Conservation (phyloP, 106 monocot genomes). For the Apostasia shenzhenica region DNA sequence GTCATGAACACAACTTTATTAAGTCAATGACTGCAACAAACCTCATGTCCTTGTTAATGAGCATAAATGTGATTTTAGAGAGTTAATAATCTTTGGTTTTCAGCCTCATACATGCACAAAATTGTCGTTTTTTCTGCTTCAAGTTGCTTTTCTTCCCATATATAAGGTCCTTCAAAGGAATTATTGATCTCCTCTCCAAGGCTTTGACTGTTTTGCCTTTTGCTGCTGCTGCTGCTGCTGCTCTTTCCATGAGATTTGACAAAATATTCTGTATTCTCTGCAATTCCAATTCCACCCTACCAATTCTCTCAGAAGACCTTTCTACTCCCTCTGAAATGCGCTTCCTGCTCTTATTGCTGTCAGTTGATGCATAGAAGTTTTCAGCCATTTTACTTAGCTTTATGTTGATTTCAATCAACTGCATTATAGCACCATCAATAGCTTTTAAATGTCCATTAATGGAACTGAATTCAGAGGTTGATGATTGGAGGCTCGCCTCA, state of each 20-base stretch:
- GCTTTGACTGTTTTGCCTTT: slow-evolving; percentile 20
- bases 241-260: slow-evolving; percentile 47
- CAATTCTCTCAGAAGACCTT: slow-evolving; percentile 47
- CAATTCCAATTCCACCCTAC: slow-evolving; percentile 47
- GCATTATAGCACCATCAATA: slow-evolving; percentile 23
- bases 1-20: no score
- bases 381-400: slow-evolving; percentile 36
- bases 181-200: slow-evolving; percentile 28
- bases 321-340: slow-evolving; percentile 24
- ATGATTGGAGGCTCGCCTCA: slow-evolving; percentile 12
- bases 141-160: slow-evolving; percentile 38
- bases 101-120: slow-evolving; percentile 49
- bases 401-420: slow-evolving; percentile 38
- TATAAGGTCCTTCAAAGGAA: slow-evolving; percentile 44
- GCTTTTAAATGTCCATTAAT: slow-evolving; percentile 33
- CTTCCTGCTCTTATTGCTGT: slow-evolving; percentile 4
- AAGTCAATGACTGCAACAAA: no score
- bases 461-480: slow-evolving; percentile 26
- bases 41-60: no score
- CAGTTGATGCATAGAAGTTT: slow-evolving; percentile 12
- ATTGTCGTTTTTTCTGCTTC: slow-evolving; percentile 20
- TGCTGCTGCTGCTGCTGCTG: slow-evolving; percentile 12
- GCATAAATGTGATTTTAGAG: no score
- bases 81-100: slow-evolving; percentile 23
- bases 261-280: slow-evolving; percentile 45